phyloP scores from a whole-genome alignment of 2,329 filamentous ascomycete genomes.

The Hysterium pulicare region DNA sequence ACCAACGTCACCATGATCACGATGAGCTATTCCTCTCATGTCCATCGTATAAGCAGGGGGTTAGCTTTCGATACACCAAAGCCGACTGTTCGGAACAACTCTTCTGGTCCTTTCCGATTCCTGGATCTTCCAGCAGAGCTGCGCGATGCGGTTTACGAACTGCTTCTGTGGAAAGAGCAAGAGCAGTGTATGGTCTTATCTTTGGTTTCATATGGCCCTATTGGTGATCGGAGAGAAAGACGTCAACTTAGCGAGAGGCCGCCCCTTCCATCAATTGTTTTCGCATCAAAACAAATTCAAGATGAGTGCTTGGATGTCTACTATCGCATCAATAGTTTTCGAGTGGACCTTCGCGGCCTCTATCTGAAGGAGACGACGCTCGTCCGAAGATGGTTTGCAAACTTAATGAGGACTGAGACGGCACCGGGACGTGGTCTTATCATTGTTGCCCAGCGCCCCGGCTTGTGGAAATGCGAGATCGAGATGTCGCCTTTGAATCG shows the following conservation, averaged over 20 bases:
- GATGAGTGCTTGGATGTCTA: background rate
- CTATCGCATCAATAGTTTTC: background rate
- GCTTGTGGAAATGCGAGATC: background rate
- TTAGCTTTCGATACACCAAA: no score
- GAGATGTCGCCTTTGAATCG: no score
- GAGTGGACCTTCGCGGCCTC: background rate
- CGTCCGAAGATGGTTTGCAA: background rate
- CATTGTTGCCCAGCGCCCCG: background rate
- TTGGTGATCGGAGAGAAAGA: background rate
- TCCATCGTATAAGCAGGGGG: no score
- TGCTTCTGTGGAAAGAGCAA: background rate
- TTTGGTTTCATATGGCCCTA: background rate
- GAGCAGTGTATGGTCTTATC: background rate
- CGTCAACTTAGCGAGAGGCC: background rate
- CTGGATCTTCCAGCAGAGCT: constrained; percentile 3
- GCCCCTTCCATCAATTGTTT: background rate
- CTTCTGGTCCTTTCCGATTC: constrained; percentile 4
- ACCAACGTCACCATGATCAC: no score
- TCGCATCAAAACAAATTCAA: background rate
- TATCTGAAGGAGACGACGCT: background rate
- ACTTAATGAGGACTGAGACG: background rate
- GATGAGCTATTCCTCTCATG: no score
- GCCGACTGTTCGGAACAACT: no score
- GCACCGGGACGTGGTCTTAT: background rate
- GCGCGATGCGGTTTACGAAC: background rate